These are phyloP conservation scores for Dendrobium catenatum DNA, from an alignment of 106 monocot genomes.

Conservation along the genomic window DNA sequence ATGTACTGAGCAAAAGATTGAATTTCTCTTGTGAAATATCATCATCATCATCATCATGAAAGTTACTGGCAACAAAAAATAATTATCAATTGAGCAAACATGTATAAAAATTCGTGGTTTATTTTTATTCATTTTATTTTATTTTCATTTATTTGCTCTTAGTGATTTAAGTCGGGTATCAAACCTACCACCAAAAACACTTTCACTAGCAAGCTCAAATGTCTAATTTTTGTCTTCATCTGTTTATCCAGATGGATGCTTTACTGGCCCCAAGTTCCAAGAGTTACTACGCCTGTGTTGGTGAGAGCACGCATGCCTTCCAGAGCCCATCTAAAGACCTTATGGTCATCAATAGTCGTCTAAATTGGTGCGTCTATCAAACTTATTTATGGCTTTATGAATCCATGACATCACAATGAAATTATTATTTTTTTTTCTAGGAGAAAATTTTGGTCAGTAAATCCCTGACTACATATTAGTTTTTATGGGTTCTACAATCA, in stretches of 20 bases:
- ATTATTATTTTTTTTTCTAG: not conserved
- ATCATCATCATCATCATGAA: too few relatives aligned
- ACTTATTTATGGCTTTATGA: not conserved
- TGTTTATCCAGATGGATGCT: slow-evolving; percentile 56
- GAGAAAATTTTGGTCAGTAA: not conserved
- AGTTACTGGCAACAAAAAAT: too few relatives aligned
- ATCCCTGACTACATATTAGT: not conserved
- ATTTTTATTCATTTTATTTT: too few relatives aligned
- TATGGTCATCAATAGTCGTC: slow-evolving; percentile 68
- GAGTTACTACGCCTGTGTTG: slow-evolving; percentile 94
- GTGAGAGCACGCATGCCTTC: slow-evolving; percentile 92
- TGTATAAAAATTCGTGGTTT: too few relatives aligned
- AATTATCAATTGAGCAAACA: too few relatives aligned
- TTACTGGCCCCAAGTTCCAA: slow-evolving; percentile 87
- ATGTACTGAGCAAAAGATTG: too few relatives aligned
- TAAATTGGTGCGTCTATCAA: slow-evolving; percentile 47
- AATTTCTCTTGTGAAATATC: too few relatives aligned
- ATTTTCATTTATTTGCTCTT: too few relatives aligned
- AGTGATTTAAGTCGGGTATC: too few relatives aligned
- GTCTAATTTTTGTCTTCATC: not conserved
- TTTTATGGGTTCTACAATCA: not conserved
- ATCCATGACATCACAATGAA: not conserved
- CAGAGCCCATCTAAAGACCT: slow-evolving; percentile 96
- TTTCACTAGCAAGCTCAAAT: too few relatives aligned
- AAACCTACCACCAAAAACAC: too few relatives aligned